phyloP scores from a whole-genome alignment of 2,329 filamentous ascomycete genomes.

The Blastomyces percursus region DNA sequence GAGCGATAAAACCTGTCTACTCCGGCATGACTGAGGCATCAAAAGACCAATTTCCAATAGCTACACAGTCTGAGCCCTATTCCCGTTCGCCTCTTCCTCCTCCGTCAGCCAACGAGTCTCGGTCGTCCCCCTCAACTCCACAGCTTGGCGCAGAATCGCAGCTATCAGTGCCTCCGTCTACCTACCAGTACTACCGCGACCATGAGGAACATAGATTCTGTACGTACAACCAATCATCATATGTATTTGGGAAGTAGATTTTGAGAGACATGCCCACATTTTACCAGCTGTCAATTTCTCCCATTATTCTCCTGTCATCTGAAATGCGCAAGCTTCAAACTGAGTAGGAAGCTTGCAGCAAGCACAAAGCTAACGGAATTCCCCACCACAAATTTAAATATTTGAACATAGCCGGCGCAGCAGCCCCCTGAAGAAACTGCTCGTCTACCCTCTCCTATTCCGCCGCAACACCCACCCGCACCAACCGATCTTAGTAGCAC shows the following conservation, averaged over 20 bases:
- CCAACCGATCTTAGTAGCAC: not conserved
- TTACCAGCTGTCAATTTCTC: not conserved
- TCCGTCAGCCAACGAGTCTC: not conserved
- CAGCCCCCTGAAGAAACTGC: constrained; percentile 3
- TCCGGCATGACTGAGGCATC: constrained; percentile 3
- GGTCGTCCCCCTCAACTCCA: constrained; percentile 3
- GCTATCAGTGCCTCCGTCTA: not conserved
- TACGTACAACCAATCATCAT: not conserved
- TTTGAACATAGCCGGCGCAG: not conserved
- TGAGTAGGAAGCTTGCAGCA: not conserved
- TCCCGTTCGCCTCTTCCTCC: not conserved
- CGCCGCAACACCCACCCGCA: not conserved
- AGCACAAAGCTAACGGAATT: constrained; percentile 3
- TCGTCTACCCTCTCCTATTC: constrained; percentile 9
- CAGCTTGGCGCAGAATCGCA: constrained; percentile 6
- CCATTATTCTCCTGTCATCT: not conserved
- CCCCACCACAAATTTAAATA: not conserved
- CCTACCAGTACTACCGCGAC: not conserved
- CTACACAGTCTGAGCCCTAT: constrained; percentile 1
- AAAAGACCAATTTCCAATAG: constrained; percentile 4
- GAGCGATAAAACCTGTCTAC: not conserved
- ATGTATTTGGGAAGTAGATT: not conserved
- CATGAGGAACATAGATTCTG: constrained; percentile 7
- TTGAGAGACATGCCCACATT: not conserved
- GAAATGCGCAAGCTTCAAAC: not conserved